A percentile compares a stretch with the other conserved stretches of the same genome.
Evolutionary conservation across 1,139 yeast genomes (phyloP).

Genomic region (Magnusiomyces paraingens): DNA sequence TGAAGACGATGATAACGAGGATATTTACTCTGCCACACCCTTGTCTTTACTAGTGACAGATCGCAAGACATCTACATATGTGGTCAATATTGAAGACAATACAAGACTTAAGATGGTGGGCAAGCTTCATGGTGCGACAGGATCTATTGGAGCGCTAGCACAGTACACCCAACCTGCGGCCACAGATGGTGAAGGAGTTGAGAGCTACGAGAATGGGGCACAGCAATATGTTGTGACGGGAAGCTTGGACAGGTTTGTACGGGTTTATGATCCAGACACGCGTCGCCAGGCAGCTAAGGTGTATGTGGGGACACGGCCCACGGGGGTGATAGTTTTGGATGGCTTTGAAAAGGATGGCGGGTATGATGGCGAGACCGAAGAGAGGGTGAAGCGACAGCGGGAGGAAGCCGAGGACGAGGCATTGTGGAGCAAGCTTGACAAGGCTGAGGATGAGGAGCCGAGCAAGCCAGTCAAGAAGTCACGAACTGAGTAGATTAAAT

Average conservation of each 20-base stretch:
- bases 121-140: constrained; percentile 21
- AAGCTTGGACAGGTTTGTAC: constrained; percentile 78
- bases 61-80: constrained; percentile 21
- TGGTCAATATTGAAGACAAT: constrained; percentile 18
- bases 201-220: constrained; percentile 14
- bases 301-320: constrained; percentile 68
- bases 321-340: constrained; percentile 45
- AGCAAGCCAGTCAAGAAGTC: constrained; percentile 5
- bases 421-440: constrained; percentile 8
- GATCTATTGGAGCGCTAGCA: constrained; percentile 21
- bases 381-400: constrained; percentile 2
- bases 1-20: constrained; percentile 21
- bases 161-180: not conserved
- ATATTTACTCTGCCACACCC: constrained; percentile 4
- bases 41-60: constrained; percentile 21
- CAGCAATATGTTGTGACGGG: constrained; percentile 46
- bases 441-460: constrained; percentile 13
- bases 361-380: constrained; percentile 3
- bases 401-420: constrained; percentile 7
- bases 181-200: not conserved
- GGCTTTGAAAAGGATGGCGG: constrained; percentile 20
- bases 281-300: constrained; percentile 64
- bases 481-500: not conserved
- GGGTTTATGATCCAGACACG: constrained; percentile 59
- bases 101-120: constrained; percentile 18